A percentile compares a stretch with the other conserved stretches of the same genome.
phyloP scores from a whole-genome alignment of 345 rosid genomes.

The Syzygium aromaticum region DNA sequence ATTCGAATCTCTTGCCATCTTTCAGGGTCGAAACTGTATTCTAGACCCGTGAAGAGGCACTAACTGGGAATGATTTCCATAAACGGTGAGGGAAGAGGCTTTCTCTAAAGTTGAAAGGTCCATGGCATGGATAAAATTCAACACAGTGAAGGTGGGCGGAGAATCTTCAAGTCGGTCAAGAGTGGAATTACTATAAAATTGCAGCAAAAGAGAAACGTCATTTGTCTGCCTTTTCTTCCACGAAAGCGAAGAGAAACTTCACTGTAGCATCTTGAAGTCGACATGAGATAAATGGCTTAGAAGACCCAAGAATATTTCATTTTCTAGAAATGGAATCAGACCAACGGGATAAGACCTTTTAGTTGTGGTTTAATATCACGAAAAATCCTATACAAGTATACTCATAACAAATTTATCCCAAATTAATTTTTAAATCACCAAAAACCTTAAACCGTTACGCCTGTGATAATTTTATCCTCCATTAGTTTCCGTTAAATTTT shows the following conservation, averaged over 20 bases:
- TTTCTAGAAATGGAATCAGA: too few species aligned
- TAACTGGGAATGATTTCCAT: too few species aligned
- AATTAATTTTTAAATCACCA: too few species aligned
- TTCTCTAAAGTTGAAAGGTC: background rate
- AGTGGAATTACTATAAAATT: background rate
- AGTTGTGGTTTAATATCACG: too few species aligned
- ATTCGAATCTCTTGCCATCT: background rate
- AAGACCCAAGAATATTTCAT: background rate
- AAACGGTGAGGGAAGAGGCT: too few species aligned
- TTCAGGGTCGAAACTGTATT: background rate
- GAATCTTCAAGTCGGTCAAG: background rate
- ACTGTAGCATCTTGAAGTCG: rapidly evolving
- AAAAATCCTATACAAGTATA: too few species aligned
- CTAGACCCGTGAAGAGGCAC: too few species aligned
- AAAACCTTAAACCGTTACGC: too few species aligned
- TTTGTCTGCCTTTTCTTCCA: background rate
- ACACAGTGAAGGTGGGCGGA: background rate
- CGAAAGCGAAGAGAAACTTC: background rate
- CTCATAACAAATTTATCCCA: too few species aligned
- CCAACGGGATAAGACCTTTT: too few species aligned
- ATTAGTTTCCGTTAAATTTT: too few species aligned
- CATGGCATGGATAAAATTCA: background rate
- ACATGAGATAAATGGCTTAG: background rate
- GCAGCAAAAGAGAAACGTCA: background rate
- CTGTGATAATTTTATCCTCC: too few species aligned